Conservation (phyloP, 176 grass and related monocot genomes). For the Neostapfia colusana region DNA sequence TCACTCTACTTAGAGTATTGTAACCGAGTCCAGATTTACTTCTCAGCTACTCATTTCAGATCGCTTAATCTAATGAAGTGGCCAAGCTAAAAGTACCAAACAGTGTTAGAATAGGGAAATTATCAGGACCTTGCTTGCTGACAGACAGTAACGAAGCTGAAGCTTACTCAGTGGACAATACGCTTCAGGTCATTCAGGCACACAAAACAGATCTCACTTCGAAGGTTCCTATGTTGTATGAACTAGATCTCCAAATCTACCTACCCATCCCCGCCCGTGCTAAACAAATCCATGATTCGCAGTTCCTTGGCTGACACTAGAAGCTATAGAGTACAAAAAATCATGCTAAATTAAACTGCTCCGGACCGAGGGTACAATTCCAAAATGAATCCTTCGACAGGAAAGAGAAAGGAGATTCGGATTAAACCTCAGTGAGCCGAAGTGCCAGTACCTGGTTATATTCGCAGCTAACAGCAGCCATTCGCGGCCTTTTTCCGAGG, state of each 20-base stretch:
- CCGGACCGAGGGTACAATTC: background rate
- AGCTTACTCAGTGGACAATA: background rate
- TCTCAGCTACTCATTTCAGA: background rate
- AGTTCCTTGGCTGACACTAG: background rate
- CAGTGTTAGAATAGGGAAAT: background rate
- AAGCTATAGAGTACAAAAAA: background rate
- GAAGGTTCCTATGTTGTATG: background rate
- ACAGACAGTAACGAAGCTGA: background rate
- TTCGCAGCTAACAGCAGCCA: slow-evolving; percentile 25
- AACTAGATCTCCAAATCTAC: background rate
- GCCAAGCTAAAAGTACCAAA: background rate
- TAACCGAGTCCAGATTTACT: background rate
- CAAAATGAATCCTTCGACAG: background rate
- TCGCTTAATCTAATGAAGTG: background rate
- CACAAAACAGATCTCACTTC: background rate
- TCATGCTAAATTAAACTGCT: background rate
- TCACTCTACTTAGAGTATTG: background rate
- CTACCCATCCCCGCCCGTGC: background rate
- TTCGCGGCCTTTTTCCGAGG: background rate
- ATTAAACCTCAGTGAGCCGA: background rate
- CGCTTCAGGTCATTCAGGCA: background rate
- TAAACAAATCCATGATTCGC: background rate
- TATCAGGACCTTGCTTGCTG: background rate
- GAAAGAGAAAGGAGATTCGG: background rate
- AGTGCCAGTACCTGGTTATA: slow-evolving; percentile 31